Evolutionary conservation across 441 rosid genomes (phyloP), one percentile per base, ranked within the genome.

Genomic region (Codiaeum variegatum): DNA sequence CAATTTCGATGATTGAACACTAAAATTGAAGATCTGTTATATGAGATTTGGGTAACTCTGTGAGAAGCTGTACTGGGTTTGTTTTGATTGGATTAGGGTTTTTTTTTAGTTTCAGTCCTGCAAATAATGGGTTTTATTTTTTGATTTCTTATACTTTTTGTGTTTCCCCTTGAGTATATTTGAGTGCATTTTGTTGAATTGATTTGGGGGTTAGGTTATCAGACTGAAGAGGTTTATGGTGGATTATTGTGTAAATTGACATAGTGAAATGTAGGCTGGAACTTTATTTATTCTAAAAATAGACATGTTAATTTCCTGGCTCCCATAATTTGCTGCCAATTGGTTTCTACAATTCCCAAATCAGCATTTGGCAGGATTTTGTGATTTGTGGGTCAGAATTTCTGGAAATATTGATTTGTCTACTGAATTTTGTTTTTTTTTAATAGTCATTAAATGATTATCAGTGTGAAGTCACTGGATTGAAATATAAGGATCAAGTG

Each of bases 141-240:
- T 74, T 31, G 68, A 34, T 70, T 63, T 56, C 52, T 15, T 72
- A 8, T 61, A 71, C 49, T 47, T 67, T 70, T 66, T 54, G 72
- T 29, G 69, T 69, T 23, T 52, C 58, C 16, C 26, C n/a, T 6
- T 4, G 18, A 60, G n/a, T 60, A 31, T 32, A 38, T 60, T 38
- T 67, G 59, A 46, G 51, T 65, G 63, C 32, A 31, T 34, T 23
- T 68, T 42, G 66, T 69, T 59, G 46, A 6, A 11, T 31, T 58
- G 29, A 49, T 69, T 38, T 26, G 61, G 46, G 51, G 51, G 19
- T 15, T 15, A 31, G 23, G 56, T 68, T 40, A 52, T 65, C 47
- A 15, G 47, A 47, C 28, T 3, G 51, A 47, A n/a, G 72, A 47
- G 55, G 62, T 75, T 72, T 78, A 2, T 34, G 67, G 66, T 68